Conservation (phyloP, 345 rosid genomes). For the Dovyalis caffra region DNA sequence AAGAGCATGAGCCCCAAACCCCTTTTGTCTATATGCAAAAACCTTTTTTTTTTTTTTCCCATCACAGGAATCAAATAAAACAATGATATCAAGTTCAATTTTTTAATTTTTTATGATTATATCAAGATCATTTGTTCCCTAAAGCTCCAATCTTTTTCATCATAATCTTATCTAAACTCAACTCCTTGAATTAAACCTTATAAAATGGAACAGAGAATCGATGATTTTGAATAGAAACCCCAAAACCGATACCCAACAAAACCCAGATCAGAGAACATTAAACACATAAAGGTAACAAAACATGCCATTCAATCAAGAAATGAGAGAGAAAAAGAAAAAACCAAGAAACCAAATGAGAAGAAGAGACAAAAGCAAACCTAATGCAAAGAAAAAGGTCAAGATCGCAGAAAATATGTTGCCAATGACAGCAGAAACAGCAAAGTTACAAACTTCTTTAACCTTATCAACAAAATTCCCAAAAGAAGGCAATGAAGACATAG, state of each 20-base stretch:
- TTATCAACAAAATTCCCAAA: conserved; percentile 56
- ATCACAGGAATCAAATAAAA: neutral
- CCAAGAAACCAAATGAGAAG: neutral
- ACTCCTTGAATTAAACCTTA: neutral
- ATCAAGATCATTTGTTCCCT: neutral
- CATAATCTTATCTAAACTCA: neutral
- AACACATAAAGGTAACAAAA: conserved; percentile 22
- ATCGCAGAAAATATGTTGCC: conserved; percentile 89
- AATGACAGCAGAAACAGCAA: conserved; percentile 69
- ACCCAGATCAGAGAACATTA: conserved; percentile 5
- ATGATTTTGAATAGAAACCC: conserved; percentile 5
- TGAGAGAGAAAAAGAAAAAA: conserved; percentile 5
- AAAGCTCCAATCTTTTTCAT: neutral
- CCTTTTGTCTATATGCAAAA: neutral
- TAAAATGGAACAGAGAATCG: neutral
- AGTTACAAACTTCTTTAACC: conserved; percentile 57
- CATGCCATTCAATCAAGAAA: conserved; percentile 4
- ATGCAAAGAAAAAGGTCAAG: conserved; percentile 94
- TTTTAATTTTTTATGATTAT: too few relatives aligned
- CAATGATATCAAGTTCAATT: neutral
- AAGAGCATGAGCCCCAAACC: neutral
- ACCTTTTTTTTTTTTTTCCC: neutral
- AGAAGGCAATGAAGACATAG: conserved; percentile 36
- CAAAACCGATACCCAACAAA: conserved; percentile 7
- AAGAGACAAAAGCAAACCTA: conserved; percentile 51